These are phyloP conservation scores for Pontederia crassipes DNA, from an alignment of 176 grass and related monocot genomes.

Conservation along the genomic window DNA sequence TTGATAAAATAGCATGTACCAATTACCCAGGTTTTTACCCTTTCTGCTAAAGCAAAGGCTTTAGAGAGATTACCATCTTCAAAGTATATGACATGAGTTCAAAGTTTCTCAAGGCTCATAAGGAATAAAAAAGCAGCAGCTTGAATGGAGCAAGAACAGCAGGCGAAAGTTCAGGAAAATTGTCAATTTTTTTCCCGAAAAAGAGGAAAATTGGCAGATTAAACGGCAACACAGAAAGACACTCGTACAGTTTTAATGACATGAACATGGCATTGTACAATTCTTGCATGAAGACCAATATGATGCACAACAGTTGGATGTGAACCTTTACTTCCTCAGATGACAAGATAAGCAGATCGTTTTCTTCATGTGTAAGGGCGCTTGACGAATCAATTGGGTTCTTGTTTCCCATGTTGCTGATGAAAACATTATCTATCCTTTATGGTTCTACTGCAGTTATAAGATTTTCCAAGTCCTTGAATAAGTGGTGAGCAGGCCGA, in stretches of 20 bases:
- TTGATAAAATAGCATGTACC: slow-evolving; percentile 5
- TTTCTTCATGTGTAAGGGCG: slow-evolving; percentile 64
- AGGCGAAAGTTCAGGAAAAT: slow-evolving; percentile 85
- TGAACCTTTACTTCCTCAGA: slow-evolving; percentile 71
- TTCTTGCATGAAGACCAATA: slow-evolving; percentile 59
- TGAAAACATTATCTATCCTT: slow-evolving; percentile 2
- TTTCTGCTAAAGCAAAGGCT: slow-evolving; percentile 85
- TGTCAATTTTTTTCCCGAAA: slow-evolving; percentile 28
- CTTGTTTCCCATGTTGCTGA: background rate
- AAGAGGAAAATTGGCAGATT: slow-evolving; percentile 4
- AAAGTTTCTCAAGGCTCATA: slow-evolving; percentile 52
- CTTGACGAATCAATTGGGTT: background rate
- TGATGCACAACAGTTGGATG: slow-evolving; percentile 53
- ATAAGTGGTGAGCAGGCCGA: slow-evolving; percentile 69
- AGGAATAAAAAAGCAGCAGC: slow-evolving; percentile 60
- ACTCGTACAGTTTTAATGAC: slow-evolving; percentile 50
- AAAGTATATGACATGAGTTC: slow-evolving; percentile 90
- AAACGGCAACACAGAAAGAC: slow-evolving; percentile 31
- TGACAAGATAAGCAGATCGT: slow-evolving; percentile 71
- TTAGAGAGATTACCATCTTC: slow-evolving; percentile 75
- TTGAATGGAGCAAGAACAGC: slow-evolving; percentile 43
- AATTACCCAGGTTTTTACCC: slow-evolving; percentile 62
- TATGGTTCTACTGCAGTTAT: slow-evolving; percentile 41
- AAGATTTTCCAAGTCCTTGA: slow-evolving; percentile 91
- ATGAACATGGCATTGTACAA: slow-evolving; percentile 75